Base-by-base conservation (phyloP, 2,329 filamentous ascomycete genomes). In the Alternaria novae-zelandiae region DNA sequence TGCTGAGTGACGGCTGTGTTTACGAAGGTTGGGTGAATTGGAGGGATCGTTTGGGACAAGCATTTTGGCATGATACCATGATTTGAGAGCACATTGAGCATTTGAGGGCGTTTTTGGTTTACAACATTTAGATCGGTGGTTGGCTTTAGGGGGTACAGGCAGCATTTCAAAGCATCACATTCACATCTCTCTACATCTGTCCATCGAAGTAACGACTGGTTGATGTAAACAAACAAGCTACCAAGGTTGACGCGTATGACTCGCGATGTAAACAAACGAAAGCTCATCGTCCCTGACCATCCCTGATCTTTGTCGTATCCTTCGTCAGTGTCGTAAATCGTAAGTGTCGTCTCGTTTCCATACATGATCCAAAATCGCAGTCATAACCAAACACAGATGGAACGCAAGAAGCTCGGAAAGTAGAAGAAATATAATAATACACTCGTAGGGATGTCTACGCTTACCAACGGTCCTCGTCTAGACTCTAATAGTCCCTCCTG, bases 401-500 rank as follows among this genome's bases (percentile, higher is more conserved):
- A 26, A 30, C 7, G 15, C 17, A 49, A 30, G 17, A 51, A 17
- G 12, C 41, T 20, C 15, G 17, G 1, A 9, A 54, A 13, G 21
- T 3, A 51, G 10, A 13, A 6, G n/a, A 58, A n/a, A 44, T 21
- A 20, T 51, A 60, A 51, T 60, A 59, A 60, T 63, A 63, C 61
- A 63, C 26, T 30, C 23, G 43, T 28, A 21, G 12, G n/a, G 11
- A 30, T 17, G 17, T 28, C 55, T 63, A 46, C 13, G 11, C 45
- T 20, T 11, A 5, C 12, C 28, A 20, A 36, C 11, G 7, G 36
- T 28, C 28, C 32, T 44, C 4, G 3, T 7, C 6, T 20, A n/a
- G 51, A 8, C 28, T 51, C 41, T 46, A 69, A 20, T 65, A 67
- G n/a, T 67, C 64, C 36, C 60, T 65, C 46, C 36, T 65, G n/a